phyloP scores from a whole-genome alignment of 73 alveolate species.

The Stentor coeruleus region DNA sequence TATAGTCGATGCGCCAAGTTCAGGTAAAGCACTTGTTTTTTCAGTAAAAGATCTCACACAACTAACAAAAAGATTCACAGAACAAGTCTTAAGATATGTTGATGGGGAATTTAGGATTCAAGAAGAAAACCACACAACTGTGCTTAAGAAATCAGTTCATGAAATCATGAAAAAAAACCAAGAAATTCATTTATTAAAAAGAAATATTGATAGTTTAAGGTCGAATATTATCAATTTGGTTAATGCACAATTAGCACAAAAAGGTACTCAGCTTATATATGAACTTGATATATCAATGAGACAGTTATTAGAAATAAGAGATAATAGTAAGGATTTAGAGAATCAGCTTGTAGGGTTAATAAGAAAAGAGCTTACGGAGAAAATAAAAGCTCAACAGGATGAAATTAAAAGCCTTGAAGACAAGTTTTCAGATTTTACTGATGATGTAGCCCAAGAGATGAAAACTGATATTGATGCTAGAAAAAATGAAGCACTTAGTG shows the following conservation, averaged over 20 bases:
- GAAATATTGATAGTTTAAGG: neutral
- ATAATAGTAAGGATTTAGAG: conserved; percentile 78
- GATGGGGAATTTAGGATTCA: neutral
- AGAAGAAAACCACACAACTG: neutral
- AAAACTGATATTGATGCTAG: conserved; percentile 69
- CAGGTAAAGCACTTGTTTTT: conserved; percentile 13
- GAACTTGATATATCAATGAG: conserved; percentile 83
- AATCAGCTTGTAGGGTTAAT: conserved; percentile 69
- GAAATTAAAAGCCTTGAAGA: conserved; percentile 60
- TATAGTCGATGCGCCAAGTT: conserved; percentile 4
- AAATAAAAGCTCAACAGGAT: conserved; percentile 54
- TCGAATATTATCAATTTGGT: conserved; percentile 48
- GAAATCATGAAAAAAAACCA: conserved; percentile 24
- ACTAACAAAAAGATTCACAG: conserved; percentile 20
- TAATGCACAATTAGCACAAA: conserved; percentile 52
- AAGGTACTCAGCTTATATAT: conserved; percentile 72
- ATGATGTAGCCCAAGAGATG: conserved; percentile 63
- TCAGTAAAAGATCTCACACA: conserved; percentile 15
- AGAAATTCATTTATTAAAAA: neutral
- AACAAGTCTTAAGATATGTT: conserved; percentile 1
- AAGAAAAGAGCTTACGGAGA: conserved; percentile 65
- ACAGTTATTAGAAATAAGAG: conserved; percentile 75
- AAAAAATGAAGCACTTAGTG: conserved; percentile 49
- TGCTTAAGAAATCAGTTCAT: conserved; percentile 32
- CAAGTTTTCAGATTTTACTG: conserved; percentile 68